Evolutionary conservation across 1,139 yeast genomes (phyloP), one percentile per base, ranked within the genome.

Genomic region (Candida smagusa): DNA sequence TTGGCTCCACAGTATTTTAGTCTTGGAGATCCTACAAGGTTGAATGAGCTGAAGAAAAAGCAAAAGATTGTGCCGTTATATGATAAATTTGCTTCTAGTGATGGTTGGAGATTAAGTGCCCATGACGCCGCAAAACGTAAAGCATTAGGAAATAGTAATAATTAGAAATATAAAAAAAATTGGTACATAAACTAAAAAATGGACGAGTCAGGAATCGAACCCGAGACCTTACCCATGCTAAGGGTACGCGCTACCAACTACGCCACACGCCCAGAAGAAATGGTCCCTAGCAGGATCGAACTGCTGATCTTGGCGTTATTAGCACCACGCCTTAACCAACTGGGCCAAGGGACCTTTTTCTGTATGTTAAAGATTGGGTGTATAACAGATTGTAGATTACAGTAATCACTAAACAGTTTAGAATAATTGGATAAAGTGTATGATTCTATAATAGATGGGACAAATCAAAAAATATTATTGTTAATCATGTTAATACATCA

Each of bases 311-410:
- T 68, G 81, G 84, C 82, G 84, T 78, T 69, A 81, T 81, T 81
- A 81, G 88, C 87, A 81, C 88, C 84, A 74, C 84, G 88, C 88
- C 88, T 79, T 81, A 79, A 81, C 86, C 86, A 81, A 80, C 85
- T 80, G 81, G 86, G 86, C 86, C 86, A 80, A 79, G 84, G 84
- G 85, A 80, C 81, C 83, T 36, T 33, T 32, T 16, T 16, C 19
- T 16, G 19, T 4, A 16, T 4, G n/a, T n/a, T n/a, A 3, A 16
- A 16, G 19, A 16, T n/a, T n/a, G n/a, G n/a, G n/a, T n/a, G n/a
- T n/a, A n/a, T n/a, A n/a, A n/a, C n/a, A n/a, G n/a, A n/a, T n/a
- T n/a, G n/a, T n/a, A n/a, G n/a, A n/a, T n/a, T n/a, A n/a, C n/a
- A n/a, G n/a, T n/a, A n/a, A n/a, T n/a, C n/a, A n/a, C n/a, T n/a